Evolutionary conservation across 192 early-diverging fungal species (phyloP).

Genomic region (Coemansia guatemalensis): DNA sequence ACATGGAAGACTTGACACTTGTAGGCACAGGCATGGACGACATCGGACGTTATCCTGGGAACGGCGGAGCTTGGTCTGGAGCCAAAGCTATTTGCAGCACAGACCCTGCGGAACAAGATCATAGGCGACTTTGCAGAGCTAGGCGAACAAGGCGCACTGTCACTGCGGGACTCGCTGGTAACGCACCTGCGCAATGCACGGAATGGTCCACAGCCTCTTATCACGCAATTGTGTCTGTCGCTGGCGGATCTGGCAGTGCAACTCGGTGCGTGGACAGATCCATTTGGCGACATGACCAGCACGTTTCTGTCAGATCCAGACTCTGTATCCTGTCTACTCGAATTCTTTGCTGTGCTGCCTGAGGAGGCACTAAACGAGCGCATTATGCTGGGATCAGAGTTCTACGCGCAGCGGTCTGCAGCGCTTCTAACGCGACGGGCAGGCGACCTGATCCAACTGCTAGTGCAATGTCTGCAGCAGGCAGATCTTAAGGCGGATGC

Average conservation of each 20-base stretch:
- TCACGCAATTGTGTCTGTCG: conserved; percentile 78
- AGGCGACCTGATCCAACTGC: conserved; percentile 65
- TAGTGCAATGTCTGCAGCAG: conserved; percentile 69
- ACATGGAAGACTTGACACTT: not conserved
- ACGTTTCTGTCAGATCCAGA: conserved; percentile 64
- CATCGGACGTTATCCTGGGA: conserved; percentile 70
- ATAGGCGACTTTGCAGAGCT: conserved; percentile 79
- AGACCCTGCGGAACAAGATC: conserved; percentile 91
- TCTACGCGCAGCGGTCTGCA: conserved; percentile 58
- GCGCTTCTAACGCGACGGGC: conserved; percentile 67
- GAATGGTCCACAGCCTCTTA: conserved; percentile 62
- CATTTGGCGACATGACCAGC: conserved; percentile 70
- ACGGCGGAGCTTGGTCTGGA: conserved; percentile 57
- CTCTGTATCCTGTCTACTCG: conserved; percentile 66
- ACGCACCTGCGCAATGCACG: conserved; percentile 60
- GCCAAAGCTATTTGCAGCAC: conserved; percentile 84
- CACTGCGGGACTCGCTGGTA: conserved; percentile 79
- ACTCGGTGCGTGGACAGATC: conserved; percentile 77
- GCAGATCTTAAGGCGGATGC: conserved; percentile 57
- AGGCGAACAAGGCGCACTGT: conserved; percentile 58
- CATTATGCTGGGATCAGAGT: conserved; percentile 61
- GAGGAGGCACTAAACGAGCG: conserved; percentile 79
- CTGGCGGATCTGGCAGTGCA: conserved; percentile 85
- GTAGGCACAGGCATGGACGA: conserved; percentile 83
- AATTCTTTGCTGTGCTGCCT: conserved; percentile 83